Evolutionary conservation across 2,329 filamentous ascomycete genomes (phyloP).

Genomic region (Cercospora nicotianae): DNA sequence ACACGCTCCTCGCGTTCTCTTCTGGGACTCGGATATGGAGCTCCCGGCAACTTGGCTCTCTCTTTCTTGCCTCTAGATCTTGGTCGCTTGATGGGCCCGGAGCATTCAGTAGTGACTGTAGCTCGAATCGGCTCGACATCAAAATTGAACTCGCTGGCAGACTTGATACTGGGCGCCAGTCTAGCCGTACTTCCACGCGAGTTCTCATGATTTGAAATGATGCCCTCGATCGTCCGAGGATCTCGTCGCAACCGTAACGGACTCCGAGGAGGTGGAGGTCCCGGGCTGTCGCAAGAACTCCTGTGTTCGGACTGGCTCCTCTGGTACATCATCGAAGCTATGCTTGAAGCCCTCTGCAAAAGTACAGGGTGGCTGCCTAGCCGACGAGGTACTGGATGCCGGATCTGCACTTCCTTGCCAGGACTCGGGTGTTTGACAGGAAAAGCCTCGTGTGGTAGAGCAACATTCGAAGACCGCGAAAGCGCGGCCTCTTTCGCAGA

Average conservation of each 20-base stretch:
- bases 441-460: slow-evolving; percentile 34
- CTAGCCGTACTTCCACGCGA: slow-evolving; percentile 30
- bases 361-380: slow-evolving; percentile 36
- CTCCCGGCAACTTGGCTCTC: slow-evolving; percentile 17
- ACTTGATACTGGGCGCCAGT: slow-evolving; percentile 35
- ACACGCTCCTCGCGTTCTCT: slow-evolving; percentile 38
- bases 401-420: slow-evolving; percentile 33
- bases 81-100: slow-evolving; percentile 37
- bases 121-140: slow-evolving; percentile 30
- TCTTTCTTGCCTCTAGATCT: slow-evolving; percentile 31
- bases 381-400: slow-evolving; percentile 35
- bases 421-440: slow-evolving; percentile 33
- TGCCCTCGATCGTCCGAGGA: slow-evolving; percentile 32
- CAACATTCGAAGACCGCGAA: slow-evolving; percentile 24
- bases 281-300: slow-evolving; percentile 28
- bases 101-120: slow-evolving; percentile 37
- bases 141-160: slow-evolving; percentile 31
- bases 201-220: slow-evolving; percentile 25
- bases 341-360: slow-evolving; percentile 36
- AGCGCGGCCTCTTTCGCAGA: not conserved
- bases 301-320: slow-evolving; percentile 30
- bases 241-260: slow-evolving; percentile 35
- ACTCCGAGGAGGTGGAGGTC: slow-evolving; percentile 39
- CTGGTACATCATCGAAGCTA: slow-evolving; percentile 32
- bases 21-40: slow-evolving; percentile 25